Conservation (phyloP, 371 early-diverging fungal genomes). For the Umbelopsis sp. region DNA sequence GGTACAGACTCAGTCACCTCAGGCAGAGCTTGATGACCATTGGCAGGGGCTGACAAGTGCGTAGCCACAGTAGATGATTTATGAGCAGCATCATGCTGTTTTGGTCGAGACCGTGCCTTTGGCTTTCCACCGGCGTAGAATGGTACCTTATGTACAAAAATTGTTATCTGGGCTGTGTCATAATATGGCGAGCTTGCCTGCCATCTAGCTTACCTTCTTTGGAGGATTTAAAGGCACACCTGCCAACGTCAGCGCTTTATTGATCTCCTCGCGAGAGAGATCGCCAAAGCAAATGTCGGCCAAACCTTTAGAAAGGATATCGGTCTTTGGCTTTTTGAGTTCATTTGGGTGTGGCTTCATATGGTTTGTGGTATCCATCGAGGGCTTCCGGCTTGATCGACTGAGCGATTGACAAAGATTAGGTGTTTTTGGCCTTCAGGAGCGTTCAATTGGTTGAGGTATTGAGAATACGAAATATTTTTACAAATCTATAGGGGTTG, state of each 20-base stretch:
- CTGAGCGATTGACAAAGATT: not conserved
- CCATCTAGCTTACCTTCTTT: conserved; percentile 41
- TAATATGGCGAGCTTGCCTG: not conserved
- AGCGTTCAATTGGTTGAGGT: conserved; percentile 1
- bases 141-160: conserved; percentile 32
- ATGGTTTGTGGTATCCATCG: not conserved
- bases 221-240: conserved; percentile 47
- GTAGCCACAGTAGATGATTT: conserved; percentile 25
- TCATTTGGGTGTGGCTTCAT: not conserved
- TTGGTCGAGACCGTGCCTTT: conserved; percentile 24
- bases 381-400: not conserved
- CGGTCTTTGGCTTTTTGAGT: conserved; percentile 23
- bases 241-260: conserved; percentile 52
- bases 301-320: conserved; percentile 30
- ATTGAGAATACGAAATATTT: conserved; percentile 3
- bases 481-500: conserved; percentile 16
- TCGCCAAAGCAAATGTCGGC: conserved; percentile 54
- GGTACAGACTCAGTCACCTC: not conserved
- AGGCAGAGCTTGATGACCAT: conserved; percentile 8
- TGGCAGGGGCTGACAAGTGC: not conserved
- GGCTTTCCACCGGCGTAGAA: conserved; percentile 44
- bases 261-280: conserved; percentile 63
- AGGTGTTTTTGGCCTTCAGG: not conserved
- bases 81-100: conserved; percentile 19
- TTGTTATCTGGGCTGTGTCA: not conserved